phyloP scores from a whole-genome alignment of 1,284 basidiomycete species.

The Schizophyllum commune region DNA sequence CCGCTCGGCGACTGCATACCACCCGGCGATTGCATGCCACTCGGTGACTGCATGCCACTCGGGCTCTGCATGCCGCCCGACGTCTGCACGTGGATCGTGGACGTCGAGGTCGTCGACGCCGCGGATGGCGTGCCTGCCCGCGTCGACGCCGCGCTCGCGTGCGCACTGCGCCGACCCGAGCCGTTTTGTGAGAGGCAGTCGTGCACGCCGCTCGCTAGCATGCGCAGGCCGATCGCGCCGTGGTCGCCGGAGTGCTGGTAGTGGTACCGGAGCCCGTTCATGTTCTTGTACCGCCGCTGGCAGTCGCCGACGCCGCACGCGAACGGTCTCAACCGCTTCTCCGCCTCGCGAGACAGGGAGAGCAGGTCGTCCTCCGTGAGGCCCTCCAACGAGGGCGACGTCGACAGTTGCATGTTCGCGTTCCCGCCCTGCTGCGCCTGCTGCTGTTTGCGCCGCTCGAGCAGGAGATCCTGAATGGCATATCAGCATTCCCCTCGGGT shows the following conservation, averaged over 20 bases:
- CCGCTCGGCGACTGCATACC: too few species aligned
- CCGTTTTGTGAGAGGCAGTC: constrained; percentile 35
- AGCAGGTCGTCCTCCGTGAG: constrained; percentile 63
- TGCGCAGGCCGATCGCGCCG: constrained; percentile 76
- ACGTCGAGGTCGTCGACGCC: neutral
- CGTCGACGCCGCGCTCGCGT: neutral
- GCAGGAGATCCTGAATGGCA: constrained; percentile 41
- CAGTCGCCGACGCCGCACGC: constrained; percentile 90
- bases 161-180: neutral
- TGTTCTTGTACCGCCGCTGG: constrained; percentile 93
- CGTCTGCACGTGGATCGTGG: too few species aligned
- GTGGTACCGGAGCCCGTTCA: constrained; percentile 94
- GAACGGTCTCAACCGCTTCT: constrained; percentile 74
- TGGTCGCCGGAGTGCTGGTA: constrained; percentile 97
- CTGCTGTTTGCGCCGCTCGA: constrained; percentile 49
- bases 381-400: constrained; percentile 16
- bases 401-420: constrained; percentile 5
- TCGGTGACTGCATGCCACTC: too few species aligned
- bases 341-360: constrained; percentile 76
- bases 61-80: too few species aligned
- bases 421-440: neutral
- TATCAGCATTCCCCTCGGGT: neutral
- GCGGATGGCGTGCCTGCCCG: neutral
- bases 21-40: too few species aligned
- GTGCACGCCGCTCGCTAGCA: constrained; percentile 82